Conservation (phyloP, 495 filamentous ascomycete genomes). For the Alectoria sarmentosa region DNA sequence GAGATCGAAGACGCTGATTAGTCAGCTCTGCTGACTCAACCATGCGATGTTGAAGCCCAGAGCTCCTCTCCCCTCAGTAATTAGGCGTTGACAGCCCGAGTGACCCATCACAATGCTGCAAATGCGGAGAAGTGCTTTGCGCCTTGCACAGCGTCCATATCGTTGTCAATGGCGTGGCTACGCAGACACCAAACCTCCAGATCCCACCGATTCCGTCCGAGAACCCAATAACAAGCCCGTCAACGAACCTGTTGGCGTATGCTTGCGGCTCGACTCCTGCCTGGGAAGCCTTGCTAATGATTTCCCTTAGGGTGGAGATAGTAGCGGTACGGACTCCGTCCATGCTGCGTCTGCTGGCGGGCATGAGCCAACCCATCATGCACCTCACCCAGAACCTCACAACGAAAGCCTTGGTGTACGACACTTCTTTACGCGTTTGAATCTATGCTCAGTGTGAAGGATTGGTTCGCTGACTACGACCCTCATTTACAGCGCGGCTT, state of each 20-base stretch:
- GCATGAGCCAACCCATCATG: slow-evolving; percentile 25
- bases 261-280: not conserved
- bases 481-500: slow-evolving; percentile 48
- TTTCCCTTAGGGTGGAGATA: slow-evolving; percentile 5
- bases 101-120: slow-evolving; percentile 14
- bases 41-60: not conserved
- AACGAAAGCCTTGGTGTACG: slow-evolving; percentile 61
- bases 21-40: slow-evolving; percentile 13
- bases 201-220: slow-evolving; percentile 14
- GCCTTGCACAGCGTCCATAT: slow-evolving; percentile 8
- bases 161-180: slow-evolving; percentile 17
- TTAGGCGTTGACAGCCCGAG: slow-evolving; percentile 2
- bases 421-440: slow-evolving; percentile 16
- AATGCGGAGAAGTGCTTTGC: slow-evolving; percentile 7
- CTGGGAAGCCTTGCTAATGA: not conserved
- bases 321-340: slow-evolving; percentile 19
- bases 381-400: slow-evolving; percentile 43
- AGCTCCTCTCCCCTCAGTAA: not conserved
- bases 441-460: slow-evolving; percentile 19
- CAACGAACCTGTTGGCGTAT: slow-evolving; percentile 12
- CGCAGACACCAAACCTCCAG: slow-evolving; percentile 16
- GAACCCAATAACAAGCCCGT: not conserved
- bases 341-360: slow-evolving; percentile 19
- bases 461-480: not conserved
- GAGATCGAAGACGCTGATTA: slow-evolving; percentile 8